phyloP scores from a whole-genome alignment of 2,329 filamentous ascomycete species.

The Ambrosiella xylebori region DNA sequence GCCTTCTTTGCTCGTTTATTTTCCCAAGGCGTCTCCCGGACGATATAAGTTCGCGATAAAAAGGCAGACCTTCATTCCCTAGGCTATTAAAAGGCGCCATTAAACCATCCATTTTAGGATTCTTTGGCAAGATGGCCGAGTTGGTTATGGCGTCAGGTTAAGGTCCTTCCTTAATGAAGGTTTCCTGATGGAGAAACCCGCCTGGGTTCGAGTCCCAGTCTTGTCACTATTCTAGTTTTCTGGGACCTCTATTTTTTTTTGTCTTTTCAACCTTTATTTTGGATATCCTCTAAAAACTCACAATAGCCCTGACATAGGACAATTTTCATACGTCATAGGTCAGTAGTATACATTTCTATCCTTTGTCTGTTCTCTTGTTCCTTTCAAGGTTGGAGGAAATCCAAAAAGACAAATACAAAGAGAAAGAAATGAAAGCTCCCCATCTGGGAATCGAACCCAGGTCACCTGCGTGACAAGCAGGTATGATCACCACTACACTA shows the following conservation, averaged over 20 bases:
- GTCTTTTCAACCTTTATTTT: neutral
- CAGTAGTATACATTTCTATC: neutral
- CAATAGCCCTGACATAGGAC: too few relatives aligned
- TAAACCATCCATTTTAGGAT: too few relatives aligned
- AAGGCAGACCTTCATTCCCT: too few relatives aligned
- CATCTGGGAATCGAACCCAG: constrained; percentile 1
- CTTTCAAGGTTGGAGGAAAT: neutral
- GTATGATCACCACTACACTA: constrained; percentile 2
- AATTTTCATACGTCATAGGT: neutral
- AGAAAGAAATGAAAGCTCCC: neutral
- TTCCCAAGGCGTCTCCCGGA: too few relatives aligned
- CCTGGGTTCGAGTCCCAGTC: constrained; percentile 13
- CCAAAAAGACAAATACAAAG: neutral
- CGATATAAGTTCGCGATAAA: too few relatives aligned
- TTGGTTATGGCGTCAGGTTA: constrained; percentile 23
- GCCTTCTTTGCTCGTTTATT: too few relatives aligned
- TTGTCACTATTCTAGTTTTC: constrained; percentile 1
- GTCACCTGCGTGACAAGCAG: neutral
- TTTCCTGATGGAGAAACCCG: constrained; percentile 13
- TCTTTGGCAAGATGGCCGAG: constrained; percentile 20
- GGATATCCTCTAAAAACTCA: neutral
- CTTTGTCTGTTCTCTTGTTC: too few relatives aligned
- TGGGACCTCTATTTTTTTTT: neutral
- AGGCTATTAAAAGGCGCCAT: too few relatives aligned
- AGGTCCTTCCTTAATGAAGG: constrained; percentile 16